These are phyloP conservation scores for Rubia tinctorum DNA, from an alignment of 305 asterid genomes.

Conservation along the genomic window DNA sequence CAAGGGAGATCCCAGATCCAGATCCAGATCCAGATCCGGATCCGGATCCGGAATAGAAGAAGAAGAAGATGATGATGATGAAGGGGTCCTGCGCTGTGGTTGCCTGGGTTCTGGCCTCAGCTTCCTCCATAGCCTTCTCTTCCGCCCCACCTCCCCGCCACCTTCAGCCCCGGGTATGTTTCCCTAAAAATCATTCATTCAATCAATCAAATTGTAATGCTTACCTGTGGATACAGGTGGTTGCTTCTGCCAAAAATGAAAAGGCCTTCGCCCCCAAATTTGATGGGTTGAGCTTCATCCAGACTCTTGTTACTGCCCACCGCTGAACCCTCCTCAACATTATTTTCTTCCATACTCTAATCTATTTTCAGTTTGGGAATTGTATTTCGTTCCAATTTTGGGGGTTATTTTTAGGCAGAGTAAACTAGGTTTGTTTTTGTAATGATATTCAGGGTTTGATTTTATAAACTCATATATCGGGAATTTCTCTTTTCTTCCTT, in stretches of 20 bases:
- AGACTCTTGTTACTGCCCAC: constrained; percentile 75
- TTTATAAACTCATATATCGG: no score
- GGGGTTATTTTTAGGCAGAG: no score
- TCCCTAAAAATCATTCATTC: neutral
- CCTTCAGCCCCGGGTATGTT: constrained; percentile 1
- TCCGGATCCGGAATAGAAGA: neutral
- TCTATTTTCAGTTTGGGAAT: no score
- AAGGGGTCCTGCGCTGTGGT: constrained; percentile 49
- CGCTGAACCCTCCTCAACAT: constrained; percentile 29
- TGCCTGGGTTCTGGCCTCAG: constrained; percentile 42
- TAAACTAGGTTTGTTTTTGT: no score
- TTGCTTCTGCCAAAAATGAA: constrained; percentile 8
- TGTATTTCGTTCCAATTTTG: no score
- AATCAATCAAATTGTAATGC: neutral
- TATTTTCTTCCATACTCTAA: neutral
- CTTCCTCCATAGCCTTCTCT: constrained; percentile 37
- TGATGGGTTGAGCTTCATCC: constrained; percentile 75
- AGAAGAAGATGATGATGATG: constrained; percentile 26
- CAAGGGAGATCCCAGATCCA: no score
- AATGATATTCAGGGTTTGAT: no score
- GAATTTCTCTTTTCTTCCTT: no score
- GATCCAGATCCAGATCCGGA: no score
- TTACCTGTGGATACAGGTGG: neutral
- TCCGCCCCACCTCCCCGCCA: constrained; percentile 11
- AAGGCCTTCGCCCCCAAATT: constrained; percentile 64